These are phyloP conservation scores for Wallacemonas sp. DNA, from an alignment of 208 protist species.

Conservation along the genomic window DNA sequence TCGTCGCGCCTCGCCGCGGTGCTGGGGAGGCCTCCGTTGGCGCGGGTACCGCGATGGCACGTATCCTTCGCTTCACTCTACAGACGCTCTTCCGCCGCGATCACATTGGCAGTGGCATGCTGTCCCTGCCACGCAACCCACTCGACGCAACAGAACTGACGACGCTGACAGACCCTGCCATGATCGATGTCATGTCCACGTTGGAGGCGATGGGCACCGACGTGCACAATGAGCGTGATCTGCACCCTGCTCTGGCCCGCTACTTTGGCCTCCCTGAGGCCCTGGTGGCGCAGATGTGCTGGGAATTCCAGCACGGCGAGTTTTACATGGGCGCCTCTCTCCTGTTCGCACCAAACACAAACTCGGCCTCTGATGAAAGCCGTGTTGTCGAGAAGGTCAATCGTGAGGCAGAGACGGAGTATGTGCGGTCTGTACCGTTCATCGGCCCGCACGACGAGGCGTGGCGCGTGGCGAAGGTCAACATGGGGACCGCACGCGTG, in stretches of 20 bases:
- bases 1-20: constrained; percentile 38
- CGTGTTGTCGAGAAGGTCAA: constrained; percentile 14
- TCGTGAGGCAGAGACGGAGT: not conserved
- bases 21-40: constrained; percentile 42
- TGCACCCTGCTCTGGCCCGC: constrained; percentile 32
- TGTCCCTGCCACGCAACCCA: constrained; percentile 50
- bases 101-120: constrained; percentile 40
- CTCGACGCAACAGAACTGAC: constrained; percentile 34
- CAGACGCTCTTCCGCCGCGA: constrained; percentile 51
- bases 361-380: constrained; percentile 9
- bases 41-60: constrained; percentile 41
- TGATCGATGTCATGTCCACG: constrained; percentile 37
- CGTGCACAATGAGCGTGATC: constrained; percentile 23
- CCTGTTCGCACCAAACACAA: constrained; percentile 29
- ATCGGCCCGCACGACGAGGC: constrained; percentile 56
- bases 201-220: constrained; percentile 20
- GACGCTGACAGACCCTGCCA: constrained; percentile 17
- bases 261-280: constrained; percentile 57
- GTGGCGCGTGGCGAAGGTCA: constrained; percentile 41
- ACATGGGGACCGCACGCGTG: constrained; percentile 43
- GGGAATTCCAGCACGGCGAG: constrained; percentile 46
- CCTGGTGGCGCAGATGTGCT: constrained; percentile 50
- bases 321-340: constrained; percentile 40
- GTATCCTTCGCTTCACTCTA: constrained; percentile 63
- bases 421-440: constrained; percentile 10